Conservation (phyloP, 768 basidiomycete species). For the Pleurotus pulmonarius region DNA sequence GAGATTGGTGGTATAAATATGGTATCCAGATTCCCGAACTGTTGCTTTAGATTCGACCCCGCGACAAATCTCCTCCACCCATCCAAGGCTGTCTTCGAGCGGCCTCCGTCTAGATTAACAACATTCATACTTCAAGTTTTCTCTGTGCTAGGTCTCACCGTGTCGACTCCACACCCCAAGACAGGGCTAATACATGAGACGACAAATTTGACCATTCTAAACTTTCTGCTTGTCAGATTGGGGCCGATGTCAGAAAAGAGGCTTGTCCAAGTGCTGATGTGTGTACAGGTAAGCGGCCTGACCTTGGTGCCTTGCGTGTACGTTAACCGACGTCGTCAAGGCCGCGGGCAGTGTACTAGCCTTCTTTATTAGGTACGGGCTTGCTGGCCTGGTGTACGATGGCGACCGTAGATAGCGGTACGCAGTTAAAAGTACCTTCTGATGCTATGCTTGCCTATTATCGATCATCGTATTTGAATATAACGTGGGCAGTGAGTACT, state of each 20-base stretch:
- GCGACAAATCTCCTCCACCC: constrained; percentile 77
- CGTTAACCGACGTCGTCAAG: constrained; percentile 29
- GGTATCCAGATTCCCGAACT: not conserved
- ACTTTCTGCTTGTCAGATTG: constrained; percentile 72
- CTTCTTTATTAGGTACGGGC: constrained; percentile 85
- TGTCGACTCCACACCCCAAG: constrained; percentile 51
- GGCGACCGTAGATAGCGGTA: constrained; percentile 73
- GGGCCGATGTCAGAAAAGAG: constrained; percentile 86
- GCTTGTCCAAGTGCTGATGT: constrained; percentile 71
- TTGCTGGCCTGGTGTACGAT: constrained; percentile 88
- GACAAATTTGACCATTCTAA: constrained; percentile 91
- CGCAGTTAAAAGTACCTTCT: too few relatives aligned
- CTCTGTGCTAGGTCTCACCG: constrained; percentile 60
- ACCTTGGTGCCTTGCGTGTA: constrained; percentile 1
- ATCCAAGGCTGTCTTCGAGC: constrained; percentile 60
- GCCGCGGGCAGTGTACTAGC: constrained; percentile 74
- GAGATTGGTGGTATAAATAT: constrained; percentile 16
- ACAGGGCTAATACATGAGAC: constrained; percentile 61
- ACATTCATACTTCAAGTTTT: constrained; percentile 55
- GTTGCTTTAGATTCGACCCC: constrained; percentile 59
- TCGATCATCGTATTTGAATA: too few relatives aligned
- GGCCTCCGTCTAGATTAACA: constrained; percentile 53
- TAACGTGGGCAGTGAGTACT: too few relatives aligned
- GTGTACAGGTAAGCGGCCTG: constrained; percentile 55
- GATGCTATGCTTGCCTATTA: too few relatives aligned